Evolutionary conservation across 108 stramenopile species (phyloP).

Genomic region (Pseudonitzschia pungens): DNA sequence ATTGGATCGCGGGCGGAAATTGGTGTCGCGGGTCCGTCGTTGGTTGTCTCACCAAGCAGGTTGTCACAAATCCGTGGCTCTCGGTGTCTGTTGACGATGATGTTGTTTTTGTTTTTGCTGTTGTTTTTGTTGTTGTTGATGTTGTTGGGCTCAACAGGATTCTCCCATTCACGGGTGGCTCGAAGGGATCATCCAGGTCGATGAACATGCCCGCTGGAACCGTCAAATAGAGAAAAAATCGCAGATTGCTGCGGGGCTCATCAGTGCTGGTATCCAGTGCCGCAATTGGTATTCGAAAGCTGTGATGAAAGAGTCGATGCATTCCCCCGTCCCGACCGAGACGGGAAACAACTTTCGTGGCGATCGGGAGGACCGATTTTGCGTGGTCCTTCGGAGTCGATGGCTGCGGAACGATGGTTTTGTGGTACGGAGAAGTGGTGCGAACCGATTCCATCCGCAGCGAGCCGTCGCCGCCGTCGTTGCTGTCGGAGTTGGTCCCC

Average conservation of each 20-base stretch:
- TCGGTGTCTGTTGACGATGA: too few species aligned
- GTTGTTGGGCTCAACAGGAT: too few species aligned
- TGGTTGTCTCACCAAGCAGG: too few species aligned
- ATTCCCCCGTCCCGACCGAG: conserved; percentile 23
- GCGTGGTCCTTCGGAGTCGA: too few species aligned
- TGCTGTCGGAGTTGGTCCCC: too few species aligned
- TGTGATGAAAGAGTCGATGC: conserved; percentile 30
- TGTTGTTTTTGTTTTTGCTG: too few species aligned
- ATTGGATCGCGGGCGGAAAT: too few species aligned
- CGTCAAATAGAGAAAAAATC: conserved; percentile 24
- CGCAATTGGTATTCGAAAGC: too few species aligned
- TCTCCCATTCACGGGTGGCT: neutral
- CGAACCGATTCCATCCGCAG: neutral
- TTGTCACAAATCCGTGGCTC: too few species aligned
- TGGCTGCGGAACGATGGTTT: neutral
- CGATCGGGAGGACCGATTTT: neutral
- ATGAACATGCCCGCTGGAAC: conserved; percentile 33
- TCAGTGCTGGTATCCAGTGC: neutral
- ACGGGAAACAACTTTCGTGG: neutral
- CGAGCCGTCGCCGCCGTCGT: neutral
- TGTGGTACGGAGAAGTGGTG: conserved; percentile 1
- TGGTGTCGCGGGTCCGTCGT: too few species aligned
- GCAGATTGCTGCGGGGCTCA: neutral
- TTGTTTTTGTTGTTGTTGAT: too few species aligned
- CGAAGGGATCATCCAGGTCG: conserved; percentile 32